Base-by-base conservation (phyloP, 768 basidiomycete genomes). In the Cantharellus anzutake region DNA sequence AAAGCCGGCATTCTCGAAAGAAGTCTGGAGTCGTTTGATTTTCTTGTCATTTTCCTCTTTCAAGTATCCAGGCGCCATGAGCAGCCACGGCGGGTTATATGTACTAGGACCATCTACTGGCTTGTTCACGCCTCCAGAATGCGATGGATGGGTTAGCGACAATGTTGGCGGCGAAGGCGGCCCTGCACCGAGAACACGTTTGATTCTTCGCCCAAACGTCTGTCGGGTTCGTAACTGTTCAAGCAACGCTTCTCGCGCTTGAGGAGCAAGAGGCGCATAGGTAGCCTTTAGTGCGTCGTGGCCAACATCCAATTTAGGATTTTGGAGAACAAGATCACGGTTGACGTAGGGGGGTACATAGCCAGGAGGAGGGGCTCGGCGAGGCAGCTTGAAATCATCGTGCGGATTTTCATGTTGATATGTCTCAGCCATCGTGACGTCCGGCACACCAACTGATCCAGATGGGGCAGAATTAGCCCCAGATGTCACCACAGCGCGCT, bases 1-100 rank as follows among this genome's bases (percentile, higher is more conserved):
- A 14, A 90, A 68, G 3, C 86, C 86, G 35, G 88, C 86, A 58
- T 84, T 84, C 68, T 81, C 80, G 72, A 90, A 89, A 2, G 84
- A 86, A 61, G 77, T 76, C 62, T 82, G 82, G 37, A 90, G 70
- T 63, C 80, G 5, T 82, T 59, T 78, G 77, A 58, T 86, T 41
- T 57, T 57, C 56, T 79, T 77, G 65, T 81, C 78, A 7, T 80
- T 77, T 61, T 81, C 78, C 66, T 88, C 86, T 60, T 80, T 78
- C 67, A 79, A 77, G 51, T 75, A 75, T 51, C 84, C 77, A 2
- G 80, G 76, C 4, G 80, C 77, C 60, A 84, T 74, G 42, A 74
- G 75, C 58, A 87, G 70, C 87, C 86, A 90, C 4, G 77, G 77
- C 14, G 77, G 77, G 4, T 68, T 69, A 62, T 69, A 75, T 3